These are phyloP conservation scores for Ascochyta rabiei DNA, from an alignment of 2,329 filamentous ascomycete species.

Conservation along the genomic window DNA sequence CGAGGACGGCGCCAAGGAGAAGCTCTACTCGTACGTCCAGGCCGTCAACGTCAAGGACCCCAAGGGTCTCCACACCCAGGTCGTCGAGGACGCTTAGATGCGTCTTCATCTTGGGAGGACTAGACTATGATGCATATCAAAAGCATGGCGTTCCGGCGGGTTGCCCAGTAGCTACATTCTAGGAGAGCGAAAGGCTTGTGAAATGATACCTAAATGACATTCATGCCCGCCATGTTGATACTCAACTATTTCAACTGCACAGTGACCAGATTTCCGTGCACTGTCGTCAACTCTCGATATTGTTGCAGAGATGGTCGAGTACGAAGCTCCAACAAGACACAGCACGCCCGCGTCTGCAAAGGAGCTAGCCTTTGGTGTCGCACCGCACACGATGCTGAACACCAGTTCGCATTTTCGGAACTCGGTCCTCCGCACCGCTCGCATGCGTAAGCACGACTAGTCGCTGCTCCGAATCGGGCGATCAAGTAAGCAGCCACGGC, in stretches of 20 bases:
- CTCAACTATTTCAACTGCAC: neutral
- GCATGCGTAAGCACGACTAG: conserved; percentile 2
- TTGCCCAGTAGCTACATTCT: conserved; percentile 42
- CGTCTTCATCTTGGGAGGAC: conserved; percentile 12
- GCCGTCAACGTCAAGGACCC: conserved; percentile 99
- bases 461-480: neutral
- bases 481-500: neutral
- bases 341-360: no score
- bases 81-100: conserved; percentile 72
- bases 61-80: conserved; percentile 93
- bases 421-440: no score
- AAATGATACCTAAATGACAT: conserved; percentile 46
- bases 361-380: no score
- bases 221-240: conserved; percentile 32
- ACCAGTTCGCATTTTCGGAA: no score
- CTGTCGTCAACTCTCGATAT: no score
- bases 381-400: no score
- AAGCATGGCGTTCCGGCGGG: conserved; percentile 46
- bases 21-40: conserved; percentile 99
- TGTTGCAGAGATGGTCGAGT: no score
- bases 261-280: no score
- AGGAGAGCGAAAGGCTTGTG: conserved; percentile 40
- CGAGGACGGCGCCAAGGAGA: conserved; percentile 99
- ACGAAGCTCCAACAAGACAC: no score
- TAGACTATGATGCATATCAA: conserved; percentile 37